Conservation (phyloP, 805 yeast species). For the Yamadazyma sp. region DNA sequence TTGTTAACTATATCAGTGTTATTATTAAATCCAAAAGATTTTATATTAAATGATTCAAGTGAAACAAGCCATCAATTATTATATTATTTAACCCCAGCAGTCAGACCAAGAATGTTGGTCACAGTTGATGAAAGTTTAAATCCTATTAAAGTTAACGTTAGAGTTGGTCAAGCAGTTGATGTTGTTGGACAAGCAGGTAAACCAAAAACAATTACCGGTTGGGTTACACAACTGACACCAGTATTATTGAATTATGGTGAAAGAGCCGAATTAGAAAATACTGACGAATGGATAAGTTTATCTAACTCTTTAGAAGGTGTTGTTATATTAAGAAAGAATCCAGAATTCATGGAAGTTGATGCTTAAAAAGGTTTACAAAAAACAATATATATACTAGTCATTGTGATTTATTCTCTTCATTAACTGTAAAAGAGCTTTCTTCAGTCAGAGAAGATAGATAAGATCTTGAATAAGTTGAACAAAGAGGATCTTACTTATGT, state of each 20-base stretch:
- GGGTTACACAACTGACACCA: constrained; percentile 99
- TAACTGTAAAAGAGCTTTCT: no score
- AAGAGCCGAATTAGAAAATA: constrained; percentile 91
- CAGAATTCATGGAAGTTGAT: constrained; percentile 71
- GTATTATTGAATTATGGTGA: constrained; percentile 92
- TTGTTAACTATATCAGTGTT: constrained; percentile 81
- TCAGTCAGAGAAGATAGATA: no score
- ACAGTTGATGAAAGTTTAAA: constrained; percentile 90
- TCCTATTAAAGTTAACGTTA: constrained; percentile 90
- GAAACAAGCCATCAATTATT: constrained; percentile 69
- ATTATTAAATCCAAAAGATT: constrained; percentile 78
- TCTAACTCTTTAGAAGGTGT: constrained; percentile 86
- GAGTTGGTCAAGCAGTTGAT: constrained; percentile 99
- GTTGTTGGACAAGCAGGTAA: constrained; percentile 99
- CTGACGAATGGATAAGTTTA: constrained; percentile 81
- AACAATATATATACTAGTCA: no score
- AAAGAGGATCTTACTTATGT: no score
- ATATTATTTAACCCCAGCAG: constrained; percentile 81
- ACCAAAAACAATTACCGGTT: constrained; percentile 97
- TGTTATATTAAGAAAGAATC: constrained; percentile 88
- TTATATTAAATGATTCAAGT: constrained; percentile 64
- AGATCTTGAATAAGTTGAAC: no score
- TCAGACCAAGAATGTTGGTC: constrained; percentile 88
- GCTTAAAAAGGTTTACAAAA: no score
- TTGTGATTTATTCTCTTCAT: no score